Conservation (phyloP, 139 green algal genomes). For the Haematococcus lacustris region DNA sequence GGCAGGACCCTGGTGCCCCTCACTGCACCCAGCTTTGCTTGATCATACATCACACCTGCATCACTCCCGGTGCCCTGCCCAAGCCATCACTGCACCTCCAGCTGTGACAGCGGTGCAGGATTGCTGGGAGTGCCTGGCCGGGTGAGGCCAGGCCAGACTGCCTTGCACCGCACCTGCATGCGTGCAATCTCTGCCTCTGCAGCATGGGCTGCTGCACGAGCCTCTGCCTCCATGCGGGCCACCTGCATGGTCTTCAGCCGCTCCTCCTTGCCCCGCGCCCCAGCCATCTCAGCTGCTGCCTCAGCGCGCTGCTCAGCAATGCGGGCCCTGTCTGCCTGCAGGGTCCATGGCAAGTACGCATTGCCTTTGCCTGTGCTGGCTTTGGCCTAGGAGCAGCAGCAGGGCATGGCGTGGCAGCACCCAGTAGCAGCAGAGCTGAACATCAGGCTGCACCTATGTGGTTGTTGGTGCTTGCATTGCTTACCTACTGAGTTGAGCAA, state of each 20-base stretch:
- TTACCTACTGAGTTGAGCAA: too few relatives aligned
- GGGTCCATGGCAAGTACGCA: too few relatives aligned
- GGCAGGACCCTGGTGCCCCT: too few relatives aligned
- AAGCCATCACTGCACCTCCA: not conserved
- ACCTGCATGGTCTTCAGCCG: conserved; percentile 29
- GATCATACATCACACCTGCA: not conserved
- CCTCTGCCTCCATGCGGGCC: conserved; percentile 37
- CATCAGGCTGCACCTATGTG: too few relatives aligned
- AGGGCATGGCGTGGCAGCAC: too few relatives aligned
- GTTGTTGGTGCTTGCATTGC: too few relatives aligned
- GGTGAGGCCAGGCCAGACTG: not conserved
- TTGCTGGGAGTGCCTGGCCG: not conserved
- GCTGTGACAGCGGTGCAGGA: not conserved
- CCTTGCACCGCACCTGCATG: conserved; percentile 23
- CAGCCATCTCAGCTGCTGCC: conserved; percentile 33
- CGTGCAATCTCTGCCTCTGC: conserved; percentile 32
- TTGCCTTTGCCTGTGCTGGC: too few relatives aligned
- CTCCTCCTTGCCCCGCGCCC: conserved; percentile 28
- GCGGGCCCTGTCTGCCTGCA: conserved; percentile 32
- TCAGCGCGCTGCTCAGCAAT: conserved; percentile 35
- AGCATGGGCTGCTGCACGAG: conserved; percentile 39
- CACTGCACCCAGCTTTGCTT: not conserved
- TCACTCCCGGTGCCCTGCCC: not conserved
- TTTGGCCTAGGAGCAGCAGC: too few relatives aligned
- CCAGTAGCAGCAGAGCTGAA: too few relatives aligned